phyloP scores from a whole-genome alignment of 2,329 filamentous ascomycete species.

The Esteya vermicola region DNA sequence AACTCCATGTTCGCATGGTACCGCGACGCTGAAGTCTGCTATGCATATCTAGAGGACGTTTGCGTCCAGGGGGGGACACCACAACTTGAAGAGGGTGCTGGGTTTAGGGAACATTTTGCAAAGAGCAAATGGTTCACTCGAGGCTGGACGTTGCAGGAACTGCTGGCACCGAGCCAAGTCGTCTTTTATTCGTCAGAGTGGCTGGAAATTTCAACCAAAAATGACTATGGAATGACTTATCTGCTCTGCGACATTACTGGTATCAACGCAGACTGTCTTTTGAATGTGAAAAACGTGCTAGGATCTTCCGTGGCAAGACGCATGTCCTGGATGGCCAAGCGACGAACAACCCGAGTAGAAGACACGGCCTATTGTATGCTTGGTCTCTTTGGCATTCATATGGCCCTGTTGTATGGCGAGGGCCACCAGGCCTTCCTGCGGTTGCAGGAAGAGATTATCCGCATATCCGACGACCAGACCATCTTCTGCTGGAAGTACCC shows the following conservation, averaged over 20 bases:
- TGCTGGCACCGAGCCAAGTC: slow-evolving; percentile 10
- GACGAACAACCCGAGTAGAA: slow-evolving; percentile 12
- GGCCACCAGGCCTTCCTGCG: slow-evolving; percentile 12
- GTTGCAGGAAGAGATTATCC: slow-evolving; percentile 16
- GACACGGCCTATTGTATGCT: slow-evolving; percentile 16
- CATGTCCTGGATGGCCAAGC: slow-evolving; percentile 15
- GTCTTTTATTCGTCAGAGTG: slow-evolving; percentile 12
- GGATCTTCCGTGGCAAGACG: slow-evolving; percentile 10
- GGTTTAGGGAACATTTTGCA: not conserved
- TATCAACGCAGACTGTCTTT: slow-evolving; percentile 14
- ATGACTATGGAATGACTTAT: slow-evolving; percentile 11
- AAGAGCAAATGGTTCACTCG: slow-evolving; percentile 8
- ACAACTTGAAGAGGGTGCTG: too few species aligned
- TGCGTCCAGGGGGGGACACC: not conserved
- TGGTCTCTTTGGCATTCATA: slow-evolving; percentile 16
- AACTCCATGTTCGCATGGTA: slow-evolving; percentile 18
- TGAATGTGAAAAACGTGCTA: not conserved
- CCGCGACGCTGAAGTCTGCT: slow-evolving; percentile 18
- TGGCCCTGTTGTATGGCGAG: slow-evolving; percentile 18
- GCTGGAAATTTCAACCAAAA: slow-evolving; percentile 12
- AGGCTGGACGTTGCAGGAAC: slow-evolving; percentile 13
- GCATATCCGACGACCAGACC: slow-evolving; percentile 14
- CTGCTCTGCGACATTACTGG: slow-evolving; percentile 15
- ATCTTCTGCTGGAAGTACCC: slow-evolving; percentile 16
- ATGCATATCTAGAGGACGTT: slow-evolving; percentile 18